A percentile compares a stretch with the other conserved stretches of the same genome.
These are phyloP conservation scores for Syncephalastrum racemosum DNA, from an alignment of 371 early-diverging fungal genomes.

Conservation along the genomic window DNA sequence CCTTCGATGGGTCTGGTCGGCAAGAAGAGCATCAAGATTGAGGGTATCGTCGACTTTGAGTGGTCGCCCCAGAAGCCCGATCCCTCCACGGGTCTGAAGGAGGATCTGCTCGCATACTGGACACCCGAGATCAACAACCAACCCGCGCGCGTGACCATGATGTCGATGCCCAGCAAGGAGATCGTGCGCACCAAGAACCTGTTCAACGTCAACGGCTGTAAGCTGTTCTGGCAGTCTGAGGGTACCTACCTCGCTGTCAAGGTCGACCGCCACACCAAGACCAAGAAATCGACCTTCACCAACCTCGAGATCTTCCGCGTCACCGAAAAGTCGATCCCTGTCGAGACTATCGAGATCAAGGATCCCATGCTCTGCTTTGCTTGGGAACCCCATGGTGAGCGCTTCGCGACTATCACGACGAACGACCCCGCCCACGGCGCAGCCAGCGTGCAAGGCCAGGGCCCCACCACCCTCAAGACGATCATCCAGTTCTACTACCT, in stretches of 20 bases:
- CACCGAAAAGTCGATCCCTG: constrained; percentile 90
- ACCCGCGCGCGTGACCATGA: constrained; percentile 94
- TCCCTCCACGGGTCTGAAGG: constrained; percentile 52
- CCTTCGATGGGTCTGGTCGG: constrained; percentile 91
- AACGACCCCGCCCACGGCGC: constrained; percentile 66
- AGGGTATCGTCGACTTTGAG: constrained; percentile 87
- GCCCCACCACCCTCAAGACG: constrained; percentile 65
- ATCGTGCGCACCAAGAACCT: constrained; percentile 95
- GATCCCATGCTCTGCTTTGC: constrained; percentile 81
- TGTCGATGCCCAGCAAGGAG: constrained; percentile 79
- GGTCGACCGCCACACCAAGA: constrained; percentile 90
- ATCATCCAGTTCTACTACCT: constrained; percentile 83
- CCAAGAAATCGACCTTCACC: constrained; percentile 87
- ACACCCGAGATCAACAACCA: constrained; percentile 93
- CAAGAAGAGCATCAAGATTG: constrained; percentile 91
- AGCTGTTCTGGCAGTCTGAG: constrained; percentile 89
- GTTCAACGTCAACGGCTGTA: constrained; percentile 89
- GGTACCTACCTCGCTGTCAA: constrained; percentile 91
- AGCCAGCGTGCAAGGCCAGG: constrained; percentile 44
- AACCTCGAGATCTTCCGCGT: constrained; percentile 95
- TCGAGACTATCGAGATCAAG: constrained; percentile 92
- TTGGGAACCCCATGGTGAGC: constrained; percentile 92
- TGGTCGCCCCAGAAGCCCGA: constrained; percentile 78
- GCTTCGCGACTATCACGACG: constrained; percentile 83
- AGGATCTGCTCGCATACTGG: constrained; percentile 91